Percentiles rank a stretch among this genome's conserved stretches.
Evolutionary conservation across 148 eudicot species (phyloP).

Genomic region (Spergularia bocconei): DNA sequence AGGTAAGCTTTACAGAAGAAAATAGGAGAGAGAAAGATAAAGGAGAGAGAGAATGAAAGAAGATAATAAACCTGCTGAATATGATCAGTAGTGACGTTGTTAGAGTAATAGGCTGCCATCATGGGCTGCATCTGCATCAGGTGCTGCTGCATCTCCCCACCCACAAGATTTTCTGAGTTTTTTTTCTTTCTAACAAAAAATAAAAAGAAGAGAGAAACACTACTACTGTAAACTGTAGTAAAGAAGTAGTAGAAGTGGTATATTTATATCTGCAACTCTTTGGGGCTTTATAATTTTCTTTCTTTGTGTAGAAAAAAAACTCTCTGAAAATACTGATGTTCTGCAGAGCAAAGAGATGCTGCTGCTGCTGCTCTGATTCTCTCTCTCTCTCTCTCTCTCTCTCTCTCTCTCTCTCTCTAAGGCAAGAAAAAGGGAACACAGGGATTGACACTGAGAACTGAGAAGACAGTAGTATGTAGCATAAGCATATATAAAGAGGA

Average conservation of each 20-base stretch:
- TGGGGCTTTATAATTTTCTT: background rate
- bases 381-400: slow-evolving; percentile 15
- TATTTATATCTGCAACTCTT: background rate
- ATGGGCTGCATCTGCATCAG: slow-evolving; percentile 99
- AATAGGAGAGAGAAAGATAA: background rate
- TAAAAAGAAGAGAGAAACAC: background rate
- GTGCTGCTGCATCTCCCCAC: slow-evolving; percentile 78
- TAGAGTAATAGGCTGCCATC: slow-evolving; percentile 92
- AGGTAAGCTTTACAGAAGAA: background rate
- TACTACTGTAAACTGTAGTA: background rate
- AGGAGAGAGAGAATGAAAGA: slow-evolving; percentile 1
- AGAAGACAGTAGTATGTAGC: slow-evolving; percentile 25
- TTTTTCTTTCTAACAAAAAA: background rate
- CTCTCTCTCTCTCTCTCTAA: background rate
- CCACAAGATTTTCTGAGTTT: background rate
- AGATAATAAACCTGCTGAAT: slow-evolving; percentile 70
- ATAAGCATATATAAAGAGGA: slow-evolving; percentile 10
- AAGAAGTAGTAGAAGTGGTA: background rate
- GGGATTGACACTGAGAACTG: slow-evolving; percentile 33
- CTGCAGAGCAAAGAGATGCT: slow-evolving; percentile 14
- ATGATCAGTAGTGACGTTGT: slow-evolving; percentile 92
- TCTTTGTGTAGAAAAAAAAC: background rate
- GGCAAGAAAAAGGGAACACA: background rate
- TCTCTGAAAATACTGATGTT: slow-evolving; percentile 18
- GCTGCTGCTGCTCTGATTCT: background rate